Base-by-base conservation (phyloP, 2,329 filamentous ascomycete genomes). In the Arthrocladium fulminans region DNA sequence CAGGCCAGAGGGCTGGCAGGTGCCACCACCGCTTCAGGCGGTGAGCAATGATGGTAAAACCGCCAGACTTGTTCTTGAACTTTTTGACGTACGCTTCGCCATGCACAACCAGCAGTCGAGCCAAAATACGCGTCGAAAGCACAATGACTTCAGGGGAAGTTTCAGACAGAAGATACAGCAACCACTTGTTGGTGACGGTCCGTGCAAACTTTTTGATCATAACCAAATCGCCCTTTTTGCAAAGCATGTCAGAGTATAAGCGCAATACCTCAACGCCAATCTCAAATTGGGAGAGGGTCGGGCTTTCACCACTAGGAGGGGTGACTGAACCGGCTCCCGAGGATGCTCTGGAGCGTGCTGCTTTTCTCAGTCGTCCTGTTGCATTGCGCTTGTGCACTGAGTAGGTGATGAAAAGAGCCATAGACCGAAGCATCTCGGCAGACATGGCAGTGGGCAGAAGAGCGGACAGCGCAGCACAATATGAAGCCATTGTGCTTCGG, bases 181-280 rank as follows among this genome's bases (percentile, higher is more conserved):
- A 76, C 89, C 89, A 96, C 83, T 95, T 95, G 58, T 94, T 95
- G 19, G 90, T 96, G 7, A 98, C 90, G 1, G 90, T 94, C 61
- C 84, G 86, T 3, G 88, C 87, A 71, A 98, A 97, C 59, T 88
- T 92, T 61, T 83, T 80, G 48, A 95, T 84, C 52, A 84, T 81
- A 12, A 72, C 72, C 8, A 76, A 68, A 54, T 83, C 87, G 19
- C 76, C 76, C 58, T 80, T 79, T 52, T 86, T 81, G 59, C 88
- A 95, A 8, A 96, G 71, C 9, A 95, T 73, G 22, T 81, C 76
- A 6, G 84, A 77, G 60, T 92, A 90, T 67, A 94, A 81, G 54
- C 79, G 79, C 17, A 96, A 70, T 46, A 96, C 78, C 53, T 77
- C 81, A 30, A 82, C 75, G 6, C 87, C 88, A 30, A 94, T 88